phyloP scores from a whole-genome alignment of 495 filamentous ascomycete species.

The Parathielavia hyrcaniae region DNA sequence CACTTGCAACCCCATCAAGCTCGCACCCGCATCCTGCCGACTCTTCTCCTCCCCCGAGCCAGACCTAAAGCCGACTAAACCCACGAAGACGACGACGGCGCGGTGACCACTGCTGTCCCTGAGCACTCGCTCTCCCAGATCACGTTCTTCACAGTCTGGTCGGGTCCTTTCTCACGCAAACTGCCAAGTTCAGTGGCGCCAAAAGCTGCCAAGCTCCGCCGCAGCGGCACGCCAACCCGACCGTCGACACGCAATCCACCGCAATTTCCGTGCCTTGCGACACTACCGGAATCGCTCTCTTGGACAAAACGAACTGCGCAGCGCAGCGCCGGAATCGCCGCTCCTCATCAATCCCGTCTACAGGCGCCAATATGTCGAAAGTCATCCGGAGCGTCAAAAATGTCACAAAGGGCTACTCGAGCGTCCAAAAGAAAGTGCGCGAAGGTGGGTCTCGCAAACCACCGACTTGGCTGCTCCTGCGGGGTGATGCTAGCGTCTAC shows the following conservation, averaged over 20 bases:
- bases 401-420: conserved; percentile 98
- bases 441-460: conserved; percentile 67
- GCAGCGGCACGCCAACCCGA: conserved; percentile 11
- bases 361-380: conserved; percentile 72
- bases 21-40: not conserved
- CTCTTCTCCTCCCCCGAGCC: not conserved
- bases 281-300: conserved; percentile 8
- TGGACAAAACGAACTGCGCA: not conserved
- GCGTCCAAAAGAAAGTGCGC: conserved; percentile 96
- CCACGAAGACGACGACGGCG: not conserved
- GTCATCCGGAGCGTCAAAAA: conserved; percentile 98
- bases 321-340: conserved; percentile 9
- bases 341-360: not conserved
- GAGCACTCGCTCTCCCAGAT: not conserved
- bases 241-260: conserved; percentile 7
- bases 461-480: conserved; percentile 1
- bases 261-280: conserved; percentile 11
- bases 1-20: not conserved
- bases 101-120: not conserved
- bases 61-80: not conserved
- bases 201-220: conserved; percentile 3
- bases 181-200: conserved; percentile 5
- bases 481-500: not conserved
- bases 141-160: not conserved
- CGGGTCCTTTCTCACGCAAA: not conserved